phyloP scores from a whole-genome alignment of 2,329 filamentous ascomycete species.

The Grosmannia huntii region DNA sequence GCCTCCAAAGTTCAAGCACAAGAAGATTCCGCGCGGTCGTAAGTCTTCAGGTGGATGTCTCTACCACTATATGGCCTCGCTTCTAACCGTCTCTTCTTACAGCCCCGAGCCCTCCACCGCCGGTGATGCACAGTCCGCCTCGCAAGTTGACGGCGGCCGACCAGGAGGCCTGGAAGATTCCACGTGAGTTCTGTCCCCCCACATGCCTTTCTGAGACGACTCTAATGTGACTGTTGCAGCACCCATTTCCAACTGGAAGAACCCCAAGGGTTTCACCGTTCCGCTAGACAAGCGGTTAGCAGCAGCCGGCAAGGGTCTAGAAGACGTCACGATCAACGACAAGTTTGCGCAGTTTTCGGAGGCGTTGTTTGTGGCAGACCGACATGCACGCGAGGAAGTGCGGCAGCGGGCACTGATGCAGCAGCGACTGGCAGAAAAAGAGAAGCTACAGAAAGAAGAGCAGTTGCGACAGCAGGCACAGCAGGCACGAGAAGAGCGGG shows the following conservation, averaged over 20 bases:
- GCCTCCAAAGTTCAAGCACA: constrained; percentile 96
- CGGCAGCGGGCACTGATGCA: constrained; percentile 90
- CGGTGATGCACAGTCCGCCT: constrained; percentile 88
- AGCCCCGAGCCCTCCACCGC: constrained; percentile 77
- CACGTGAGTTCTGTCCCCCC: constrained; percentile 27
- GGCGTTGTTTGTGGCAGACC: constrained; percentile 83
- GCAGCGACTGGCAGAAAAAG: constrained; percentile 89
- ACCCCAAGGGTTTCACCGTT: constrained; percentile 95
- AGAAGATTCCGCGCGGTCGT: constrained; percentile 69
- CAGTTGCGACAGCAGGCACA: constrained; percentile 77
- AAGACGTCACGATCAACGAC: constrained; percentile 94
- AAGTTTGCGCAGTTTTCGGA: constrained; percentile 96
- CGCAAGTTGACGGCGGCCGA: constrained; percentile 93
- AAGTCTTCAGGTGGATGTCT: background rate
- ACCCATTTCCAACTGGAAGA: constrained; percentile 97
- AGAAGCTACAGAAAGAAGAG: constrained; percentile 89
- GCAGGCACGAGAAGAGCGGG: constrained; percentile 76
- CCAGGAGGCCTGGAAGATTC: constrained; percentile 88
- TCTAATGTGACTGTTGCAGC: constrained; percentile 27
- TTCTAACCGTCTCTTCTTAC: background rate
- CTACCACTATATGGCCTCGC: background rate
- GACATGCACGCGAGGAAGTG: constrained; percentile 91
- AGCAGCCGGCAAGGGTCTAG: constrained; percentile 79
- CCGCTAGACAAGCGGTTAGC: constrained; percentile 90
- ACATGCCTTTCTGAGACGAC: background rate